These are phyloP conservation scores for Magnaporthiopsis rhizophila DNA, from an alignment of 2,329 filamentous ascomycete genomes.

Conservation along the genomic window DNA sequence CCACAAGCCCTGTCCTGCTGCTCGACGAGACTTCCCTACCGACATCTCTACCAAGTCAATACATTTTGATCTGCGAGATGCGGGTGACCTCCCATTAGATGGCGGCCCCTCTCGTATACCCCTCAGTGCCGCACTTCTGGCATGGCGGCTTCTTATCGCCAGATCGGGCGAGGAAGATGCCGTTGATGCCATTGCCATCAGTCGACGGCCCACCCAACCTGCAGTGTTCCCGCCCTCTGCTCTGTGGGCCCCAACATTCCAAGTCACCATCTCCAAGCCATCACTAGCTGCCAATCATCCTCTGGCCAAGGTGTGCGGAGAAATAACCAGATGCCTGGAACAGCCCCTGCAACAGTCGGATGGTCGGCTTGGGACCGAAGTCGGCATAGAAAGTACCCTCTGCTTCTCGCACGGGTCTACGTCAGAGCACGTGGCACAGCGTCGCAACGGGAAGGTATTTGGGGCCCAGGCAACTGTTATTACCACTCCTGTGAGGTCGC, in stretches of 20 bases:
- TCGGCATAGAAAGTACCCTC: background rate
- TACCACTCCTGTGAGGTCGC: background rate
- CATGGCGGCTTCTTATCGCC: constrained; percentile 5
- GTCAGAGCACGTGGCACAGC: background rate
- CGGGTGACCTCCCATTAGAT: background rate
- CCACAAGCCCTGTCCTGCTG: background rate
- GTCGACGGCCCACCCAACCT: background rate
- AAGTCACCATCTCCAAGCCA: background rate
- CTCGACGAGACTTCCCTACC: background rate
- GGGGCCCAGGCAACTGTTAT: background rate
- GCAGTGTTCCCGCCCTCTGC: background rate
- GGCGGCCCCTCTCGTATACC: constrained; percentile 1
- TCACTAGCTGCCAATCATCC: background rate
- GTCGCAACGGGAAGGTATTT: background rate
- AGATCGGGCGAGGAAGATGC: constrained; percentile 7
- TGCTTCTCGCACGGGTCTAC: background rate
- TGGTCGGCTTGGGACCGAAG: background rate
- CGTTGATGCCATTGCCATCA: constrained; percentile 1
- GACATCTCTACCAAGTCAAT: background rate
- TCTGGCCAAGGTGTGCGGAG: background rate
- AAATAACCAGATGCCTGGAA: background rate
- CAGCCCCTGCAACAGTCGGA: background rate
- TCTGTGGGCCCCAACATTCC: background rate
- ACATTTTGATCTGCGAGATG: background rate
- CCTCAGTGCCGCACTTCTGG: constrained; percentile 2